phyloP scores from a whole-genome alignment of 768 basidiomycete species.

The Leccinum ochraceum region DNA sequence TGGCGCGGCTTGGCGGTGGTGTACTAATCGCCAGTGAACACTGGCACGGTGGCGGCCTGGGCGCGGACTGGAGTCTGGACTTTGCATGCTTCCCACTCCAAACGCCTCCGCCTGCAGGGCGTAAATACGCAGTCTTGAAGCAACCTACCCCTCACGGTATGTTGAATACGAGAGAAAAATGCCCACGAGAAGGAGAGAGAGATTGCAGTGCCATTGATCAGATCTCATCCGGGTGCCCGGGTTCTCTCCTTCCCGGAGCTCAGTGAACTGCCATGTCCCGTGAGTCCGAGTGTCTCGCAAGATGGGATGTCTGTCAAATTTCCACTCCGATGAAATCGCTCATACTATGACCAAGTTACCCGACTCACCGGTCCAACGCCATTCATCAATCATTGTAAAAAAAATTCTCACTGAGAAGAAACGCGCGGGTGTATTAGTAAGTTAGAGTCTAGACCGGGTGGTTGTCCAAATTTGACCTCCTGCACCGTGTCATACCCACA shows the following conservation, averaged over 20 bases:
- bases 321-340: constrained; percentile 1
- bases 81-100: not conserved
- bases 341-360: not conserved
- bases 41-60: not conserved
- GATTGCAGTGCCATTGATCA: not conserved
- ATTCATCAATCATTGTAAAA: not conserved
- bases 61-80: not conserved
- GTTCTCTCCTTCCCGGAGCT: not conserved
- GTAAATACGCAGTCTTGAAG: not conserved
- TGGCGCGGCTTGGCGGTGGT: not conserved
- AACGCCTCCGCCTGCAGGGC: not conserved
- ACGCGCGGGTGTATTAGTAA: not conserved
- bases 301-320: not conserved
- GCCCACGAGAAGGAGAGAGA: not conserved
- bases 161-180: not conserved
- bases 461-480: not conserved
- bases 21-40: not conserved
- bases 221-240: not conserved
- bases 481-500: not conserved
- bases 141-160: not conserved
- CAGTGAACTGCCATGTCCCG: not conserved
- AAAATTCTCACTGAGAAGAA: not conserved
- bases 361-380: not conserved
- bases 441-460: not conserved
- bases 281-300: not conserved